phyloP scores from a whole-genome alignment of 2,329 filamentous ascomycete species.

The Fonsecaea monophora region DNA sequence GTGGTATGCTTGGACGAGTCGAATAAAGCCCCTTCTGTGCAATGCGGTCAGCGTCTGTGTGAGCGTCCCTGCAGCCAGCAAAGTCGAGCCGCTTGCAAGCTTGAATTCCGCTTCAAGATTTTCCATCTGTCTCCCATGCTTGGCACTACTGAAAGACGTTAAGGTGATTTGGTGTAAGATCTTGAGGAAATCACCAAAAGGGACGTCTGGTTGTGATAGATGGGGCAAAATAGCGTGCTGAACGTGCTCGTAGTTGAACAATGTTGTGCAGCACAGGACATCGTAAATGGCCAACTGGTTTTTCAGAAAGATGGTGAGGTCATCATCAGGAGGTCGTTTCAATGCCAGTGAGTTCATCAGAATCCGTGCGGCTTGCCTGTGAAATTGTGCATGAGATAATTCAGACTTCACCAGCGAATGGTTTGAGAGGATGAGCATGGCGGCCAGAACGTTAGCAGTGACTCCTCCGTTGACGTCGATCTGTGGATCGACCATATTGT shows the following conservation, averaged over 20 bases:
- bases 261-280: slow-evolving; percentile 17
- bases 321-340: not conserved
- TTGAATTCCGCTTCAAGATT: slow-evolving; percentile 5
- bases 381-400: slow-evolving; percentile 6
- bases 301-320: slow-evolving; percentile 13
- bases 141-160: not conserved
- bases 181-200: slow-evolving; percentile 1
- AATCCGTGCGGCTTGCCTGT: not conserved
- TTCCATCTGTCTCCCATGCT: not conserved
- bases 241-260: slow-evolving; percentile 13
- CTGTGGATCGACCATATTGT: not conserved
- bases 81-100: slow-evolving; percentile 7
- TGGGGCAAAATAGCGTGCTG: slow-evolving; percentile 8
- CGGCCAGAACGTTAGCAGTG: slow-evolving; percentile 1
- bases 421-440: slow-evolving; percentile 5
- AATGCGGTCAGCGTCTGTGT: not conserved
- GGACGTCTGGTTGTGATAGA: slow-evolving; percentile 7
- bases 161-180: not conserved
- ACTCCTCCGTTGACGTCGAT: slow-evolving; percentile 1
- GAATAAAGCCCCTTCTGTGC: not conserved
- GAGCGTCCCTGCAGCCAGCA: slow-evolving; percentile 8
- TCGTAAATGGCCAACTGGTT: slow-evolving; percentile 16
- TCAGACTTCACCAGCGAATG: slow-evolving; percentile 7
- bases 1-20: slow-evolving; percentile 9
- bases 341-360: not conserved